Evolutionary conservation across 805 yeast species (phyloP), one percentile per base, ranked within the genome.

Genomic region (Saturnispora sanitii): DNA sequence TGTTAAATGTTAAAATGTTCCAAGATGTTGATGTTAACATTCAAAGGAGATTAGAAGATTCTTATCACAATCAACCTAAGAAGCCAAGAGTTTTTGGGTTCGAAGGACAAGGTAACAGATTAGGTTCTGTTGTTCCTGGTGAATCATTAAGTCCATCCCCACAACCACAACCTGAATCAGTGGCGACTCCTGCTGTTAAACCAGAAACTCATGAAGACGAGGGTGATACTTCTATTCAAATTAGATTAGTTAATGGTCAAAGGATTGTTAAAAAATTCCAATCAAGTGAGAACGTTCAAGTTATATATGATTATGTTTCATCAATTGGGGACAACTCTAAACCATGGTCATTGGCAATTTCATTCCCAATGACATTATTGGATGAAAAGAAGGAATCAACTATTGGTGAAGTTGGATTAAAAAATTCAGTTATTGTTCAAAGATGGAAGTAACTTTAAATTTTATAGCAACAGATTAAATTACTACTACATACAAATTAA

Each of bases 1-100:
- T 92, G 39, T 67, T 92, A 48, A 77, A 83, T 48, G 96, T 90
- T 15, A 77, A 79, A 52, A 77, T 78, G 56, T 95, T 94, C 35
- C 96, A 90, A 65, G 92, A 83, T 46, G 97, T 92, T 20, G 95
- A 88, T 55, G 96, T 90, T 16, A 75, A 78, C 31, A 92, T 92
- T n/a, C 71, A 72, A 43, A 79, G 80, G 54, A 82, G 82, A 50
- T 64, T 82, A 40, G 94, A 86, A 40, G 94, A 90, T 58, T 83
- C 82, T 62, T 66, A 57, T 33, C 71, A 76, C 4, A 70, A 77
- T 20, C 69, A 68, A 62, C 62, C 64, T 41, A 62, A 62, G 34
- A 60, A 64, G 44, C 60, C 58, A 39, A 60, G 68, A 12, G 36
- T 35, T 3, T 81, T 77, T 8, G 94, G 94, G 0, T 85, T 82